Conservation (phyloP, 2,329 filamentous ascomycete genomes). For the Stachybotrys elegans region DNA sequence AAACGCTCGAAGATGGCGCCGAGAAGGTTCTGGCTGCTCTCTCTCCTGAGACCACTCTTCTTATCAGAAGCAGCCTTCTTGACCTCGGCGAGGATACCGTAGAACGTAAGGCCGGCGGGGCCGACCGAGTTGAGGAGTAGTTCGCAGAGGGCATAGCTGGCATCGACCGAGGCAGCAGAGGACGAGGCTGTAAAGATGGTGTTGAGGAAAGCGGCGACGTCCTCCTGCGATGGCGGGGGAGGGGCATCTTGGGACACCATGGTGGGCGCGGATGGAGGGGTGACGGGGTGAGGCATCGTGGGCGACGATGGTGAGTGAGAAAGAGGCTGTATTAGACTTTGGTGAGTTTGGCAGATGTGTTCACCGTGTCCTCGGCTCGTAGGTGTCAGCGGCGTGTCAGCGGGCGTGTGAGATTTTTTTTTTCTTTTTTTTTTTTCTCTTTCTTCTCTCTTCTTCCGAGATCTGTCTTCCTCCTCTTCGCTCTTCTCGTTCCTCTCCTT, state of each 20-base stretch:
- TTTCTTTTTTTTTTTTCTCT: neutral
- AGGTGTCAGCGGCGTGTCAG: neutral
- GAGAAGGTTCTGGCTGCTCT: slow-evolving; percentile 91
- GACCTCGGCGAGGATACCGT: slow-evolving; percentile 50
- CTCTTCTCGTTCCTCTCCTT: too few relatives aligned
- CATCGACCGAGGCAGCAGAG: slow-evolving; percentile 64
- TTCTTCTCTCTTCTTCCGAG: neutral
- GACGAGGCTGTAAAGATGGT: slow-evolving; percentile 65
- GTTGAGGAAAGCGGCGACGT: slow-evolving; percentile 59
- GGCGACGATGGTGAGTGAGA: neutral
- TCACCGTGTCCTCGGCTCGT: neutral
- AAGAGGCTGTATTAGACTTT: slow-evolving; percentile 5
- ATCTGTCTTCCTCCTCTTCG: too few relatives aligned
- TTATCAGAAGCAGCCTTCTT: slow-evolving; percentile 83
- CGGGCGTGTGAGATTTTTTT: slow-evolving; percentile 2
- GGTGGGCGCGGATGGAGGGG: slow-evolving; percentile 34
- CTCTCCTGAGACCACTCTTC: slow-evolving; percentile 80
- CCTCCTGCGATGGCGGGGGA: slow-evolving; percentile 59
- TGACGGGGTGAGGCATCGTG: slow-evolving; percentile 44
- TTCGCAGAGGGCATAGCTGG: slow-evolving; percentile 57
- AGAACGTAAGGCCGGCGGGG: slow-evolving; percentile 45
- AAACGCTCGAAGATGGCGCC: slow-evolving; percentile 92
- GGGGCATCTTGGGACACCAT: slow-evolving; percentile 43
- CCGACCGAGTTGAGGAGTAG: slow-evolving; percentile 50
- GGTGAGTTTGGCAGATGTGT: slow-evolving; percentile 4